A percentile compares a stretch with the other conserved stretches of the same genome.
phyloP scores from a whole-genome alignment of 2,329 filamentous ascomycete species.

The Chaetomium sp. region DNA sequence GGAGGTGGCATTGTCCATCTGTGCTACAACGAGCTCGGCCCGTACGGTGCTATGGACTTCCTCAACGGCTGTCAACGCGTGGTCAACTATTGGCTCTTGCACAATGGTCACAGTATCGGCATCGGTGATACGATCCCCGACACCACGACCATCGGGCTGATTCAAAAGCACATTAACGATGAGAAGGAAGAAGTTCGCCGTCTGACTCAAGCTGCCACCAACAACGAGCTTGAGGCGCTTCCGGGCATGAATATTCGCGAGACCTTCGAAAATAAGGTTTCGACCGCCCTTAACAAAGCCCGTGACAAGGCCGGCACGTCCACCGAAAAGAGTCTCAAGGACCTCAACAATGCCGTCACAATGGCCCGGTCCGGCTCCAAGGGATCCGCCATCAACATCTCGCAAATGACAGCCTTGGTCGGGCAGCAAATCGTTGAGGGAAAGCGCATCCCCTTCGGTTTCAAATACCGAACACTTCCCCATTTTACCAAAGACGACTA shows the following conservation, averaged over 20 bases:
- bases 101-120: conserved; percentile 96
- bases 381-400: conserved; percentile 98
- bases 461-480: conserved; percentile 95
- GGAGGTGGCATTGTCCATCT: conserved; percentile 92
- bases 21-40: conserved; percentile 92
- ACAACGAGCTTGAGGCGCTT: conserved; percentile 84
- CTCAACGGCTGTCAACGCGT: conserved; percentile 95
- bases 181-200: conserved; percentile 80
- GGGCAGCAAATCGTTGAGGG: conserved; percentile 98
- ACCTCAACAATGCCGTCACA: conserved; percentile 92
- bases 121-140: conserved; percentile 98
- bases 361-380: conserved; percentile 98
- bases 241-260: conserved; percentile 99
- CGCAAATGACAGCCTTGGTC: conserved; percentile 97
- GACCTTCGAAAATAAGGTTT: conserved; percentile 97
- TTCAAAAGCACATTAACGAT: conserved; percentile 77
- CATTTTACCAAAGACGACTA: conserved; percentile 99
- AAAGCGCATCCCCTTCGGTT: conserved; percentile 97
- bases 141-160: conserved; percentile 76
- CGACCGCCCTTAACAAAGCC: conserved; percentile 80
- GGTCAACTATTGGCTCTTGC: conserved; percentile 95
- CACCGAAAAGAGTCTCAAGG: conserved; percentile 89
- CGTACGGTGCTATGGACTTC: conserved; percentile 85
- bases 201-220: conserved; percentile 76
- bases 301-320: conserved; percentile 86